phyloP scores from a whole-genome alignment of 192 early-diverging fungal species.

The Dissophora globulifera region DNA sequence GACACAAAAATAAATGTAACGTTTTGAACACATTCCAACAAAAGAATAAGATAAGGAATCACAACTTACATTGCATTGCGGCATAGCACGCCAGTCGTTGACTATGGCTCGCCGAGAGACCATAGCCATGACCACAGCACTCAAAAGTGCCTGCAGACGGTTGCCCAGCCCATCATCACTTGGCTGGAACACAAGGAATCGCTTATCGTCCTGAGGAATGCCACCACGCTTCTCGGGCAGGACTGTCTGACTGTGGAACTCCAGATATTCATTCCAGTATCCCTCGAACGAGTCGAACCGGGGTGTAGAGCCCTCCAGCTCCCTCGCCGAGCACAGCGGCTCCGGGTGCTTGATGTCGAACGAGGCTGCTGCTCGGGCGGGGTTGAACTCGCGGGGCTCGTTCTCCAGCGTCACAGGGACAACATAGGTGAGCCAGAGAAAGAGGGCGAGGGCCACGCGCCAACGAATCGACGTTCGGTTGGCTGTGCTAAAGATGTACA shows the following conservation, averaged over 20 bases:
- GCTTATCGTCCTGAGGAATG: slow-evolving; percentile 19
- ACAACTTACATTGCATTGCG: slow-evolving; percentile 51
- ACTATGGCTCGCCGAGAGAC: slow-evolving; percentile 38
- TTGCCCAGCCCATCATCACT: slow-evolving; percentile 50
- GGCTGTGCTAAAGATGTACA: slow-evolving; percentile 21
- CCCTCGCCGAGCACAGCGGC: slow-evolving; percentile 22
- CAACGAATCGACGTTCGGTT: slow-evolving; percentile 32
- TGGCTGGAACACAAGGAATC: slow-evolving; percentile 41
- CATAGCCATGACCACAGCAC: slow-evolving; percentile 44
- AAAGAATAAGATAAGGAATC: slow-evolving; percentile 1
- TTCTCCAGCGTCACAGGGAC: slow-evolving; percentile 32
- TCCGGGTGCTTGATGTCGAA: slow-evolving; percentile 44
- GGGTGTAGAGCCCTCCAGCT: slow-evolving; percentile 3
- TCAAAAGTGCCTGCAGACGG: slow-evolving; percentile 38
- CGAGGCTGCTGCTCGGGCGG: slow-evolving; percentile 10
- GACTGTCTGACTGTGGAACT: slow-evolving; percentile 40
- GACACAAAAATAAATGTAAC: background rate
- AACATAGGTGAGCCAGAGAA: slow-evolving; percentile 33
- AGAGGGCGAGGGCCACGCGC: slow-evolving; percentile 23
- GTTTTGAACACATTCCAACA: background rate
- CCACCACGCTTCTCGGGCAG: slow-evolving; percentile 26
- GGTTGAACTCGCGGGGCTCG: slow-evolving; percentile 36
- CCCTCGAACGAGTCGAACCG: slow-evolving; percentile 30
- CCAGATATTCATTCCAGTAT: slow-evolving; percentile 45
- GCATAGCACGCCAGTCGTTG: slow-evolving; percentile 43